Base-by-base conservation (phyloP, 192 early-diverging fungal species). In the Coemansia sp. region DNA sequence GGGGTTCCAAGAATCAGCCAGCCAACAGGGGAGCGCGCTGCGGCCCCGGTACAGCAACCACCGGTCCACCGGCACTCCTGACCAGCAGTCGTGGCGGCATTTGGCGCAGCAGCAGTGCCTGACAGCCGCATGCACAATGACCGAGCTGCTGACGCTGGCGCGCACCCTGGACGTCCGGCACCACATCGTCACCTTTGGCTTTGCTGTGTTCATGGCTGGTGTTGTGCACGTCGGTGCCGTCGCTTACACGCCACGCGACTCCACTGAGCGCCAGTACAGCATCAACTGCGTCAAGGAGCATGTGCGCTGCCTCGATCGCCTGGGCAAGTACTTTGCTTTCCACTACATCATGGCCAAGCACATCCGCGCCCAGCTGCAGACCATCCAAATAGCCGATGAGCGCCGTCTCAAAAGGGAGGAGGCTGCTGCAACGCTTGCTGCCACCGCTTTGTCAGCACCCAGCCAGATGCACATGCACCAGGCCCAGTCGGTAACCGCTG, bases 291-390 rank as follows among this genome's bases (percentile, higher is more conserved):
- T 81, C 28, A 68, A 59, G 59, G 74, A 81, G 67, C 79, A 81
- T 46, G 63, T 81, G 31, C 53, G 65, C 4, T 76, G 73, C 15
- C 46, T 81, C 31, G 79, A 81, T 21, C 70, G 71, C 0, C 58
- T 81, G 57, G 79, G 79, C 43, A 72, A 73, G 53, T 81, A 77
- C 61, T 81, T 73, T 70, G 79, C 79, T 2, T 81, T 81, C 64
- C 79, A 81, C 34, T 77, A 62, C 42, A 81, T 81, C 55, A 81
- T 81, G 79, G 74, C 79, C 58, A 81, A 81, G 58, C 79, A 81
- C 35, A 81, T 81, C 8, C 74, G 74, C 23, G 79, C 79, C 1
- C 79, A 81, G 75, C 37, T 81, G 42, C 70, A 74, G 39, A 60
- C 75, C 26, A 81, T 81, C 40, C 70, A 81, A 56, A 58, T 55